phyloP scores from a whole-genome alignment of 768 basidiomycete species.

The Sistotremastrum suecicum region DNA sequence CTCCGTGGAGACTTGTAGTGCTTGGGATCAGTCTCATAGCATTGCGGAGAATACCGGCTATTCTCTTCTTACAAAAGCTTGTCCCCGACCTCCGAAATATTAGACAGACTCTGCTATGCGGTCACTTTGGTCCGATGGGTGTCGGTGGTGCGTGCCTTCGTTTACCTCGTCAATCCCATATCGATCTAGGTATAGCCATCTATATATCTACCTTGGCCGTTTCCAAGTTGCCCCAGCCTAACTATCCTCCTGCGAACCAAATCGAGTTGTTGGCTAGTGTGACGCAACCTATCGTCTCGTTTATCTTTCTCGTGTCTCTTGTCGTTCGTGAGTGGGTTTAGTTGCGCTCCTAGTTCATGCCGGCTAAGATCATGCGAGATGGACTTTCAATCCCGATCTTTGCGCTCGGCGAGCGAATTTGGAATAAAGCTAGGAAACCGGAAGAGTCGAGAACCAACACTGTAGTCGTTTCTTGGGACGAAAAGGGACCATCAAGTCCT shows the following conservation, averaged over 20 bases:
- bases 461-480: too few relatives aligned
- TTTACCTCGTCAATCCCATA: neutral
- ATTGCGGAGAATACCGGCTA: conserved; percentile 67
- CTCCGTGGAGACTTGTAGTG: conserved; percentile 55
- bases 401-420: conserved; percentile 22
- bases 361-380: conserved; percentile 23
- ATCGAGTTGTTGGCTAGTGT: conserved; percentile 58
- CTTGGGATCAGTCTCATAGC: conserved; percentile 55
- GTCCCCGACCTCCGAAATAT: conserved; percentile 79
- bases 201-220: conserved; percentile 74
- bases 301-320: conserved; percentile 79
- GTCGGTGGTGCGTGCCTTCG: conserved; percentile 35
- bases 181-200: conserved; percentile 31
- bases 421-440: conserved; percentile 29
- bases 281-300: conserved; percentile 75
- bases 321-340: conserved; percentile 45
- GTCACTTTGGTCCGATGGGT: conserved; percentile 93
- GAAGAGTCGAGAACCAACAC: conserved; percentile 8
- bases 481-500: too few relatives aligned
- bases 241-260: conserved; percentile 47
- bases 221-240: conserved; percentile 41
- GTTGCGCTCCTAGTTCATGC: neutral
- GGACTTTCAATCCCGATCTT: conserved; percentile 62
- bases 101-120: conserved; percentile 80
- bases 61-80: conserved; percentile 66